Evolutionary conservation across 169 alveolate genomes (phyloP), one percentile per base, ranked within the genome.

Genomic region (Cryptosporidium xiaoi): DNA sequence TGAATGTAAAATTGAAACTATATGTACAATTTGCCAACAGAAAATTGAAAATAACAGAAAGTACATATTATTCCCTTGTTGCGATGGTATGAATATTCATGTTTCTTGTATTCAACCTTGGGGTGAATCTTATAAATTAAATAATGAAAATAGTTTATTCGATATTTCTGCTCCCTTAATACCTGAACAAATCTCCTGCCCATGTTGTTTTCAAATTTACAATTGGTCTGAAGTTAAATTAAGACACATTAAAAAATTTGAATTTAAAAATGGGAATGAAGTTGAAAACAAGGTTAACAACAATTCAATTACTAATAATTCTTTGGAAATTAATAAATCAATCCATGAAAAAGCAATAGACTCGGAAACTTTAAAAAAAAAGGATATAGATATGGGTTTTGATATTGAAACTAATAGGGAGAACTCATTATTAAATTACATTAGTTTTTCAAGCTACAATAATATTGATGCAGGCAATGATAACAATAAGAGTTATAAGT

Each of bases 21-120:
- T 8, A 40, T 77, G 87, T 51, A 24, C 29, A 5, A 40, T 77
- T 16, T 77, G 87, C 29, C 56, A 77, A 44, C 40, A 60, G 3
- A 27, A 44, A 20, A 77, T 77, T n/a, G 87, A 44, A 3, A 12
- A 1, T 10, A 56, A 56, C 12, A 56, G 87, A 31, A 77, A 24
- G 24, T 77, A 60, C 27, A 16, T 77, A 34, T 48, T 44, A 29
- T 77, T 77, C 56, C 87, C 87, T 7, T 77, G 87, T 66, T 77
- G 87, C 56, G 27, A 44, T 4, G 71, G 36, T 13, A 60, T 44
- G 44, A 40, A 2, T 18, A 55, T 44, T 3, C 87, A 77, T 48
- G 12, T 77, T n/a, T 77, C 87, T 2, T 77, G 87, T n/a, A 77
- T 77, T 2, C 46, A 56, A 6, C 31, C 27, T 18, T 77, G 87